Evolutionary conservation across 352 stramenopile genomes (phyloP).

Genomic region (Phytopythium helicoides): DNA sequence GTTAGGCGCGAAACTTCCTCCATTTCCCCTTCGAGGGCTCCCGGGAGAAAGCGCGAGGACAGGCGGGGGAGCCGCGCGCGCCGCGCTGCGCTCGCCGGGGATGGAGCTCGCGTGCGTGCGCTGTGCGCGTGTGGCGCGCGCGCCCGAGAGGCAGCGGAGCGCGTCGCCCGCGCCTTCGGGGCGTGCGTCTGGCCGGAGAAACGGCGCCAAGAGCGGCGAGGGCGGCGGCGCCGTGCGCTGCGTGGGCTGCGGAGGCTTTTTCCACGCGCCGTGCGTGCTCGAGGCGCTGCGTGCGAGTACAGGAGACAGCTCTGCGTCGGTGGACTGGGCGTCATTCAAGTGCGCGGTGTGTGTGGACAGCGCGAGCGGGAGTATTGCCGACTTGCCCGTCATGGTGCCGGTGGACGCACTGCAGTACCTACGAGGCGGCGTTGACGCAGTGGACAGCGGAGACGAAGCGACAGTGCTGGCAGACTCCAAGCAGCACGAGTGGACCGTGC

Average conservation of each 20-base stretch:
- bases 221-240: conserved; percentile 24
- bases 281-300: conserved; percentile 1
- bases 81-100: neutral
- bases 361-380: neutral
- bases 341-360: conserved; percentile 21
- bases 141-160: conserved; percentile 8
- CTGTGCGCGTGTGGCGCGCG: conserved; percentile 27
- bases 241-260: conserved; percentile 34
- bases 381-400: conserved; percentile 34
- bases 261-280: conserved; percentile 34
- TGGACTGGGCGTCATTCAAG: conserved; percentile 9
- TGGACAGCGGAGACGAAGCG: conserved; percentile 8
- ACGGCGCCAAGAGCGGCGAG: neutral
- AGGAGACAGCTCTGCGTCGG: neutral
- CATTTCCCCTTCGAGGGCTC: too few relatives aligned
- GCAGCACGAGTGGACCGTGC: conserved; percentile 23
- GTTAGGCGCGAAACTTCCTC: too few relatives aligned
- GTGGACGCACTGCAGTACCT: conserved; percentile 22
- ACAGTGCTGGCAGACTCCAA: neutral
- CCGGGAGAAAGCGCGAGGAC: too few relatives aligned
- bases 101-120: conserved; percentile 49
- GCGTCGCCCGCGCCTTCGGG: neutral
- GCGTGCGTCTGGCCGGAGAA: neutral
- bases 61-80: too few relatives aligned
- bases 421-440: neutral